These are phyloP conservation scores for Corrigiola litoralis DNA, from an alignment of 179 eudicot genomes.

Conservation along the genomic window DNA sequence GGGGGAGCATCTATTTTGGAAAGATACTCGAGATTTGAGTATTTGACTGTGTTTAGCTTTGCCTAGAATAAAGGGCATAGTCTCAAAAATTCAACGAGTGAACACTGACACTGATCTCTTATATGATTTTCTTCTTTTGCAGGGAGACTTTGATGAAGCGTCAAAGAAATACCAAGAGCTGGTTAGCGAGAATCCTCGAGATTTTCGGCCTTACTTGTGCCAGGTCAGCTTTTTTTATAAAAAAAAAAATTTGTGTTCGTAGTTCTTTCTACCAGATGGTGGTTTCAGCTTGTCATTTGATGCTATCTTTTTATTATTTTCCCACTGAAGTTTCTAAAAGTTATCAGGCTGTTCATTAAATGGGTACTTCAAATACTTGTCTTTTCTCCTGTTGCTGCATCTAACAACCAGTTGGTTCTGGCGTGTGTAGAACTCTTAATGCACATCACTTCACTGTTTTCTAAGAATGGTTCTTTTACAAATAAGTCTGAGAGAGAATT, in stretches of 20 bases:
- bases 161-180: constrained; percentile 57
- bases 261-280: neutral
- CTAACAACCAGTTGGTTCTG: too few relatives aligned
- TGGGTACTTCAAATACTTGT: too few relatives aligned
- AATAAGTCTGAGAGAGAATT: too few relatives aligned
- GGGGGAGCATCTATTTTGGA: neutral
- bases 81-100: neutral
- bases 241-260: too few relatives aligned
- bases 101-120: constrained; percentile 5
- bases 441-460: too few relatives aligned
- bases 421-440: too few relatives aligned
- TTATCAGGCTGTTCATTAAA: neutral
- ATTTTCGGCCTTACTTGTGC: constrained; percentile 93
- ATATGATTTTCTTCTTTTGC: constrained; percentile 14
- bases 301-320: neutral
- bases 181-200: constrained; percentile 77
- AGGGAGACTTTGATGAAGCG: constrained; percentile 87
- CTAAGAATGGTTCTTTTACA: too few relatives aligned
- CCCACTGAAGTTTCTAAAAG: neutral
- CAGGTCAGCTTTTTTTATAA: constrained; percentile 42
- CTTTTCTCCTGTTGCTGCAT: too few relatives aligned
- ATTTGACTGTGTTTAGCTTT: neutral
- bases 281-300: neutral
- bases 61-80: neutral
- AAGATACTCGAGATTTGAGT: neutral